phyloP scores from a whole-genome alignment of 257 asterid species.

The Eucommia ulmoides region DNA sequence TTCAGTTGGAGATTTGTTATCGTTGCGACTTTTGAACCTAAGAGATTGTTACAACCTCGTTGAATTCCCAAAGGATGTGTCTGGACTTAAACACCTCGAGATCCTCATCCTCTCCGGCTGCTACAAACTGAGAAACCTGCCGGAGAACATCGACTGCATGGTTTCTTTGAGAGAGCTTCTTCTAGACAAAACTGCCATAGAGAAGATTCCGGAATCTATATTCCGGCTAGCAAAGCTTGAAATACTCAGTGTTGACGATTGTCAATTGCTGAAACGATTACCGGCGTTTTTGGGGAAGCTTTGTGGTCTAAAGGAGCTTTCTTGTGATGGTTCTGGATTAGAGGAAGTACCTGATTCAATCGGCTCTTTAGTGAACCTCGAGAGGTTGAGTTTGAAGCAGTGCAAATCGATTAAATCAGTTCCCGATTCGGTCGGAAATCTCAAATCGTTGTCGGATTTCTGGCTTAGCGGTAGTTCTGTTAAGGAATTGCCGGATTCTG shows the following conservation, averaged over 20 bases:
- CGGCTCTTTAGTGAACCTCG: slow-evolving; percentile 15
- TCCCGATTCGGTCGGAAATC: slow-evolving; percentile 13
- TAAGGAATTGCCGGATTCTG: slow-evolving; percentile 13
- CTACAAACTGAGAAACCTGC: slow-evolving; percentile 1
- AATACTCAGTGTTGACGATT: slow-evolving; percentile 6
- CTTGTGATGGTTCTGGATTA: slow-evolving; percentile 12
- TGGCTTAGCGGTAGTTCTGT: slow-evolving; percentile 12
- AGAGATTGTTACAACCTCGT: neutral
- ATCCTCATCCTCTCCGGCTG: neutral
- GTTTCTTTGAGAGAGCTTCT: slow-evolving; percentile 17
- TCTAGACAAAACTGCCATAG: slow-evolving; percentile 14
- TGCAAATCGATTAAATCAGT: slow-evolving; percentile 16
- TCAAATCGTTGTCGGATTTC: slow-evolving; percentile 17
- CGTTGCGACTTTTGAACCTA: neutral
- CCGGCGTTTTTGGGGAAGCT: slow-evolving; percentile 18
- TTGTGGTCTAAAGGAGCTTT: slow-evolving; percentile 15
- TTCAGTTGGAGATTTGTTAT: neutral
- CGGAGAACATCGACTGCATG: slow-evolving; percentile 14
- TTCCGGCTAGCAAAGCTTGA: slow-evolving; percentile 14
- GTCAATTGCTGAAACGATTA: slow-evolving; percentile 13
- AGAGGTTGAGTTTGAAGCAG: slow-evolving; percentile 9
- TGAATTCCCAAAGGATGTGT: neutral
- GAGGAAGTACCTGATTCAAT: slow-evolving; percentile 17
- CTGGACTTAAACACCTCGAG: neutral
- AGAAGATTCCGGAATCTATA: slow-evolving; percentile 8